These are phyloP conservation scores for Yamadazyma insecticola DNA, from an alignment of 805 yeast species.

Conservation along the genomic window DNA sequence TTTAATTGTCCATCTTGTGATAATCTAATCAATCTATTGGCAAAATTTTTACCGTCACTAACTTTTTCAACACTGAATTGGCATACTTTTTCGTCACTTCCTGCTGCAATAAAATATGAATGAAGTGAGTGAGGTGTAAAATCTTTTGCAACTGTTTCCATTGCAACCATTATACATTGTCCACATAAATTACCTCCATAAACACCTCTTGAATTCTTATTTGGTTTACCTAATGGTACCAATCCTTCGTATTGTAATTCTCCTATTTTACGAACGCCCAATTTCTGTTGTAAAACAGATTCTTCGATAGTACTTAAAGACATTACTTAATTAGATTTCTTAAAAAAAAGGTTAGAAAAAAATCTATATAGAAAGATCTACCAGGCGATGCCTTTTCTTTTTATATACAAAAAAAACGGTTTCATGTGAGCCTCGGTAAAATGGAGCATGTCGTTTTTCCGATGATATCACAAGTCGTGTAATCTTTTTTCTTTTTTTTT, in stretches of 20 bases:
- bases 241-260: constrained; percentile 16
- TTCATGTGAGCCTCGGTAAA: too few relatives aligned
- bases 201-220: constrained; percentile 29
- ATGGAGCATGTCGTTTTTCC: too few relatives aligned
- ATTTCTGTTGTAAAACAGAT: constrained; percentile 4
- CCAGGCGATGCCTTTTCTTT: too few relatives aligned
- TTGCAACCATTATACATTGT: constrained; percentile 35
- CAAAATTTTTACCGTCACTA: constrained; percentile 32
- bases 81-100: constrained; percentile 25
- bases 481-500: too few relatives aligned
- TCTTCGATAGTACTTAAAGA: constrained; percentile 2
- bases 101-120: constrained; percentile 36
- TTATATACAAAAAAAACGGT: too few relatives aligned
- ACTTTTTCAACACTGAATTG: constrained; percentile 29
- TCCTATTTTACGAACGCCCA: constrained; percentile 7
- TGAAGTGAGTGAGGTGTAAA: constrained; percentile 41
- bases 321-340: constrained; percentile 2
- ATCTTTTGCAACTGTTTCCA: constrained; percentile 20
- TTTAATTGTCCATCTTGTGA: constrained; percentile 24
- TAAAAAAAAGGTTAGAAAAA: too few relatives aligned
- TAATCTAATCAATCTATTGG: constrained; percentile 28
- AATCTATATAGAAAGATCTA: too few relatives aligned
- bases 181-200: constrained; percentile 39
- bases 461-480: too few relatives aligned
- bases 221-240: constrained; percentile 27